phyloP scores from a whole-genome alignment of 2,329 filamentous ascomycete genomes.

The Amphichorda felina region DNA sequence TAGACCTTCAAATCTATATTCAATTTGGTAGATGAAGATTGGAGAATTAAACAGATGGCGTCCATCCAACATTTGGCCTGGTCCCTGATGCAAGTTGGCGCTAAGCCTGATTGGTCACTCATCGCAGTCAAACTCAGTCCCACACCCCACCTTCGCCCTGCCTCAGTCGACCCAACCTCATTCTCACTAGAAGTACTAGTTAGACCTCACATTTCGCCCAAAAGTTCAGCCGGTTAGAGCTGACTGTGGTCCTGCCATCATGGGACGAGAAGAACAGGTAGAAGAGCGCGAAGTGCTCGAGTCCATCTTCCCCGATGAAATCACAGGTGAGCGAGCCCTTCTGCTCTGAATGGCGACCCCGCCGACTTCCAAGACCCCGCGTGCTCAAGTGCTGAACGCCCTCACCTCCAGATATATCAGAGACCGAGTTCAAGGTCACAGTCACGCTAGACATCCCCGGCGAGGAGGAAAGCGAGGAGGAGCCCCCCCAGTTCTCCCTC shows the following conservation, averaged over 20 bases:
- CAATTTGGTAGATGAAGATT: too few species aligned
- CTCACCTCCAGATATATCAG: slow-evolving; percentile 60
- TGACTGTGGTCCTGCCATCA: slow-evolving; percentile 13
- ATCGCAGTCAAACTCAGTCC: neutral
- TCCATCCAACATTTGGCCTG: too few species aligned
- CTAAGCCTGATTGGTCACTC: too few species aligned
- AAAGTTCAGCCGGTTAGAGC: neutral
- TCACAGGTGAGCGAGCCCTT: slow-evolving; percentile 55
- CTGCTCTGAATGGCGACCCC: slow-evolving; percentile 1
- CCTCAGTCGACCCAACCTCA: neutral
- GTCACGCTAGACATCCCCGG: slow-evolving; percentile 70
- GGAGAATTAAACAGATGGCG: too few species aligned
- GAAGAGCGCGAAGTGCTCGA: slow-evolving; percentile 97
- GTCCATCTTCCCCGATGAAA: slow-evolving; percentile 96
- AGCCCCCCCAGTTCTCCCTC: slow-evolving; percentile 64
- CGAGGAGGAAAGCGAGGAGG: slow-evolving; percentile 47
- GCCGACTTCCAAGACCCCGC: neutral
- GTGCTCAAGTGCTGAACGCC: neutral
- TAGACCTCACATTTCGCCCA: too few species aligned
- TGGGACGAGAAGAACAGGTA: slow-evolving; percentile 76
- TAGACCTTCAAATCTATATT: too few species aligned
- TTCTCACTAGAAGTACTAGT: too few species aligned
- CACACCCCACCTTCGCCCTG: neutral
- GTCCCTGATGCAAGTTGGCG: too few species aligned
- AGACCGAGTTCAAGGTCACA: slow-evolving; percentile 77